Base-by-base conservation (phyloP, 306 rosid genomes). In the Elaeagnus macrophylla region DNA sequence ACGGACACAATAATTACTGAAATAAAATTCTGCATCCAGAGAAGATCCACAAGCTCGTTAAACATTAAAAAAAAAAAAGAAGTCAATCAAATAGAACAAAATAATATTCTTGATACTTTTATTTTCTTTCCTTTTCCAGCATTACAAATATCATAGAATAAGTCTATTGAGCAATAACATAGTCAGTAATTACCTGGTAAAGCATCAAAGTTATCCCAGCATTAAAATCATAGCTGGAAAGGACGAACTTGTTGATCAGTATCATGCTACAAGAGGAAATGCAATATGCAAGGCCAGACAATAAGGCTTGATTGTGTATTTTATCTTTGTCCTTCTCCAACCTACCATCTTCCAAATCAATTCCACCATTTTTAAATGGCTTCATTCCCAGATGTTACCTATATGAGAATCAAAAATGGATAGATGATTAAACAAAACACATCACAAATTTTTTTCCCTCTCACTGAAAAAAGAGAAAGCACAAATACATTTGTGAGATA, bases 231-330 rank as follows among this genome's bases (percentile, higher is more conserved):
- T 87, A 91, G 60, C 85, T 82, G 54, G 99, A 91, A 77, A 87
- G 96, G 67, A 91, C 94, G 48, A 82, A 75, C 78, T 87, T 91
- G 77, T 91, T 91, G 51, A 91, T 63, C 67, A 91, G 70, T 53
- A 91, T 91, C 99, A 91, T 91, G 67, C 99, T 72, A 71, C 99
- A 91, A 0, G 99, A 91, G 19, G 96, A 87, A 51, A 87, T 12
- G 58, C 99, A 91, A 69, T 91, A 91, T 5, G 96, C 96, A 40
- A 87, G 69, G 56, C 99, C 99, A 64, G 99, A 75, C 60, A 91
- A 62, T 14, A 91, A 75, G 49, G 99, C 99, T 72, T 78, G 95
- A 67, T 91, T 87, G 15, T 49, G 74, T 41, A 80, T 11, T 67
- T 62, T 84, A 17, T 72, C 88, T 72, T 56, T 73, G 16, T 70